Evolutionary conservation across 2,329 filamentous ascomycete species (phyloP).

Genomic region (Pseudocercospora eumusae): DNA sequence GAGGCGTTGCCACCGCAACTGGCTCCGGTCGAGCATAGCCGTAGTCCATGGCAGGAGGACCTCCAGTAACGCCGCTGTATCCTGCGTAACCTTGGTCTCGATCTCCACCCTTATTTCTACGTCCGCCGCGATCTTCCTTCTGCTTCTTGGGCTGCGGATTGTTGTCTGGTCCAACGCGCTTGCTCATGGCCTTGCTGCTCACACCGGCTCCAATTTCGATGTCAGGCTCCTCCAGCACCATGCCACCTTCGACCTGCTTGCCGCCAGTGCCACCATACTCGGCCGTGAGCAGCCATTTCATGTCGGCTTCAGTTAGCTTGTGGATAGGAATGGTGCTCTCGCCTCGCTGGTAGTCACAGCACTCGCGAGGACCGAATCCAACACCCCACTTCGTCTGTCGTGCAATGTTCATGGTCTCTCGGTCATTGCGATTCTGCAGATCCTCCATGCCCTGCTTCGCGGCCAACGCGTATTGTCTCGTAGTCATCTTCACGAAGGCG

Average conservation of each 20-base stretch:
- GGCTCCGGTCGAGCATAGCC: conserved; percentile 40
- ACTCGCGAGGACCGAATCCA: conserved; percentile 93
- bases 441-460: conserved; percentile 90
- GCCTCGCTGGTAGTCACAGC: conserved; percentile 90
- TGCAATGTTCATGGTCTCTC: conserved; percentile 67
- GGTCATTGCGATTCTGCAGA: conserved; percentile 76
- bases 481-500: conserved; percentile 98
- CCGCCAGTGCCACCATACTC: conserved; percentile 93
- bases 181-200: conserved; percentile 71
- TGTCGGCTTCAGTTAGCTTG: conserved; percentile 90
- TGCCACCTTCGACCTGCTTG: conserved; percentile 72
- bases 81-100: conserved; percentile 29
- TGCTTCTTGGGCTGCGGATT: conserved; percentile 31
- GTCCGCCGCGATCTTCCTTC: conserved; percentile 30
- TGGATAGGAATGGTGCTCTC: conserved; percentile 91
- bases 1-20: conserved; percentile 43
- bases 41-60: conserved; percentile 33
- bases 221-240: conserved; percentile 94
- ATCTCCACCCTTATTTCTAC: conserved; percentile 36
- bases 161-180: conserved; percentile 41
- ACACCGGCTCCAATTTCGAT: conserved; percentile 98
- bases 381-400: conserved; percentile 92
- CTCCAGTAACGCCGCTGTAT: conserved; percentile 26
- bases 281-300: conserved; percentile 94
- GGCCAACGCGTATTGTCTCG: conserved; percentile 75